Conservation (phyloP, 2,329 filamentous ascomycete genomes). For the Arthrocladium fulminans region DNA sequence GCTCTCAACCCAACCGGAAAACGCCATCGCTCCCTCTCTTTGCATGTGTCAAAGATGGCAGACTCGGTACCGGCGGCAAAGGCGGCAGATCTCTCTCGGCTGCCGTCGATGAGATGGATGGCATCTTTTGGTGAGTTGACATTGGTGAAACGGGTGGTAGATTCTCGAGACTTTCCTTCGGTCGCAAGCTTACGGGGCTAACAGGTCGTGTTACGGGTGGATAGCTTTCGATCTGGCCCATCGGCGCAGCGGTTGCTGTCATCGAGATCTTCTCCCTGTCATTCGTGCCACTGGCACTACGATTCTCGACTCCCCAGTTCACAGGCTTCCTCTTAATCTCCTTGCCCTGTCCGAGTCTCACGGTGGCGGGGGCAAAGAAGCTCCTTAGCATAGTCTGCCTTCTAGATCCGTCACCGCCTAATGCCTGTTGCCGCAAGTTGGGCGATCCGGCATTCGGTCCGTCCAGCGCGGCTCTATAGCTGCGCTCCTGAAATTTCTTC, state of each 20-base stretch:
- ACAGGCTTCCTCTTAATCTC: constrained; percentile 10
- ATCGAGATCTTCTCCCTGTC: constrained; percentile 4
- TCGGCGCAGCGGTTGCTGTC: constrained; percentile 6
- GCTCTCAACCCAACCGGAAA: constrained; percentile 2
- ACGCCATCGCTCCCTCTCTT: constrained; percentile 8
- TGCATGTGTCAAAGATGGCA: constrained; percentile 4
- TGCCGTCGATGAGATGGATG: not conserved
- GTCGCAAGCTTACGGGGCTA: constrained; percentile 4
- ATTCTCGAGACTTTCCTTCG: not conserved
- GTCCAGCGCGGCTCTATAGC: constrained; percentile 2
- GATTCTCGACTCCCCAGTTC: constrained; percentile 8
- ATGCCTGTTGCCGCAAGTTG: not conserved
- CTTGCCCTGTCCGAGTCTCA: constrained; percentile 1
- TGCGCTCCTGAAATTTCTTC: not conserved
- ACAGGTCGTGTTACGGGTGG: not conserved
- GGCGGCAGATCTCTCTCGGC: not conserved
- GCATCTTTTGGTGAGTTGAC: not conserved
- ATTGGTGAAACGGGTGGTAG: constrained; percentile 5
- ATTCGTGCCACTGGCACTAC: not conserved
- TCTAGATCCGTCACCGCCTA: not conserved
- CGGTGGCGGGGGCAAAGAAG: constrained; percentile 8
- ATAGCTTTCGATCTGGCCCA: constrained; percentile 7
- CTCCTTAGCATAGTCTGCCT: constrained; percentile 5
- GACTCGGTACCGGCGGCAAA: not conserved
- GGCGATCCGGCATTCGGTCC: not conserved